Evolutionary conservation across 2,329 filamentous ascomycete genomes (phyloP).

Genomic region (Phyllosticta capitalensis): DNA sequence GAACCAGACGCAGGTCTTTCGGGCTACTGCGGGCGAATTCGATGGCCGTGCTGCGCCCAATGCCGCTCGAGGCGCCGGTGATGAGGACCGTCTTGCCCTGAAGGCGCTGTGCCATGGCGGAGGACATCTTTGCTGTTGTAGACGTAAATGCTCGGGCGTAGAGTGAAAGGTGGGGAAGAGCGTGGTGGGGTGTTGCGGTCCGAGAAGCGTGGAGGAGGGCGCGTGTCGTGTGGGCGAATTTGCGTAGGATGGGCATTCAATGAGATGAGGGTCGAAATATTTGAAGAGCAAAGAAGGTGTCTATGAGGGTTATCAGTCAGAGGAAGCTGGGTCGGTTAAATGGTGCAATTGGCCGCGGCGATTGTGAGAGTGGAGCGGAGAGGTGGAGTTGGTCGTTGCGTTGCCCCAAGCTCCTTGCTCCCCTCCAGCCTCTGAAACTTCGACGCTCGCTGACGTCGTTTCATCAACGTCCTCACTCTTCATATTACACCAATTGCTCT

Average conservation of each 20-base stretch:
- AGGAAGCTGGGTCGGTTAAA: not conserved
- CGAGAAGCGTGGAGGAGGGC: constrained; percentile 10
- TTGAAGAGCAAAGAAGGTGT: not conserved
- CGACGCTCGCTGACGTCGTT: not conserved
- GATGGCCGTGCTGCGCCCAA: constrained; percentile 72
- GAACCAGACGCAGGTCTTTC: constrained; percentile 67
- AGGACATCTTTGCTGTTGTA: constrained; percentile 44
- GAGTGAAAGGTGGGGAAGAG: not conserved
- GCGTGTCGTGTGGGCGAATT: constrained; percentile 15
- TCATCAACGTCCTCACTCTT: not conserved
- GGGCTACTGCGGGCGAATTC: constrained; percentile 87
- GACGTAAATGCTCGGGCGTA: not conserved
- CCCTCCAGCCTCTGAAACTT: not conserved
- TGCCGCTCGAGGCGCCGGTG: constrained; percentile 88
- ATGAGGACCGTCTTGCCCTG: constrained; percentile 87
- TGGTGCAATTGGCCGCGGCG: constrained; percentile 10
- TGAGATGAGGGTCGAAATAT: not conserved
- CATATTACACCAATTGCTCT: not conserved
- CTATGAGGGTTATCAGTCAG: not conserved
- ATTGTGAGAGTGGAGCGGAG: constrained; percentile 10
- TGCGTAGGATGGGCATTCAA: constrained; percentile 7
- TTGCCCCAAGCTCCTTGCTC: not conserved
- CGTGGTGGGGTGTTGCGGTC: not conserved
- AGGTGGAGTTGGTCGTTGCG: not conserved
- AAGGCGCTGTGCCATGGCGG: constrained; percentile 71